Base-by-base conservation (phyloP, 345 rosid species). In the Isatis tinctoria region DNA sequence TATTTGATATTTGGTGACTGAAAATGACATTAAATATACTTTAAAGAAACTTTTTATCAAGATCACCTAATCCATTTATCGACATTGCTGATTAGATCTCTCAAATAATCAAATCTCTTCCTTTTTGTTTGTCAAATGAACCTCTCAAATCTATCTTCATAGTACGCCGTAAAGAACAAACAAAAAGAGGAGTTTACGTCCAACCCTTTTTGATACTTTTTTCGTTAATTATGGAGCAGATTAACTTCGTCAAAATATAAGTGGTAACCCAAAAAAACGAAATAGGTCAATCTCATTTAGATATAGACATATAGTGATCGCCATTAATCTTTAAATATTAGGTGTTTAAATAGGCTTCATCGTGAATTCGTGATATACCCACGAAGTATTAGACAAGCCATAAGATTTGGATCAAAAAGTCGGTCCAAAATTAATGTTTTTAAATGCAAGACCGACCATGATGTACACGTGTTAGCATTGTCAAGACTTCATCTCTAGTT, bases 321-420 rank as follows among this genome's bases (percentile, higher is more conserved):
- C 33, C 33, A 4, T 30, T 30, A 44, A 44, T 17, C 20, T 17
- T 44, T 17, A 44, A n/a, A 44, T 3, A 3, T 45, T 16, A 45
- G 24, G 8, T 8, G 10, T 20, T 4, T 17, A 45, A 7, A 45
- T 45, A 45, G 10, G 37, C 8, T 35, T 35, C 51, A 45, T 17
- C 24, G 24, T 22, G 24, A 22, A 22, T 22, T 22, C 24, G 8
- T 48, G 61, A 39, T 39, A 74, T 20, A 67, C 28, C n/a, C 62
- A 74, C 67, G 10, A 74, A 67, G 60, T 48, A 58, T 59, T 58
- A 5, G 52, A 75, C 63, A 60, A 69, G 65, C 30, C 54, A 67
- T 39, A 60, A 60, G 69, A 39, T 32, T 8, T 33, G 10, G 47
- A 61, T 68, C 3, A 22, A 51, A 26, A 58, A 30, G 79, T 75